Evolutionary conservation across 2,329 filamentous ascomycete genomes (phyloP), one percentile per base, ranked within the genome.

Genomic region (Verticillium zaregamsianum): DNA sequence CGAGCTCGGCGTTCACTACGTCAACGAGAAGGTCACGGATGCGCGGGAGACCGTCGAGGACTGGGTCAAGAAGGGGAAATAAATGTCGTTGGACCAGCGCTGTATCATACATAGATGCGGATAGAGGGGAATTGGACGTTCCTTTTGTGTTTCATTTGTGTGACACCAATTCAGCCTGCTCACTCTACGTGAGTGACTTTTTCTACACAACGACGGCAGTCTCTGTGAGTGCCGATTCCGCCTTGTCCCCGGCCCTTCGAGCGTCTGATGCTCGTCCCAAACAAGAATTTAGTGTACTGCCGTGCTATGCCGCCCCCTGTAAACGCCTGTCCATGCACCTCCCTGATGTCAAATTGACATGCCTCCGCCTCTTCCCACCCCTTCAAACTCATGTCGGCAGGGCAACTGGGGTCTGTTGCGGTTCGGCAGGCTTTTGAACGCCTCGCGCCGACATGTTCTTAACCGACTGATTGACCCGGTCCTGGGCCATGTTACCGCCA

Each of bases 11-110:
- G 83, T 87, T 65, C 82, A 81, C 66, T 90, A 89, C 79, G 86
- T 96, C 64, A 89, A 96, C 73, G 90, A 92, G 65, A 93, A 91
- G 80, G 90, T 97, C 60, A 85, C 84, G 63, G 85, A 89, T 60
- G 89, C 86, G 62, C 85, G 93, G 69, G 89, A 93, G 77, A 83
- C 84, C 58, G 80, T 97, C 62, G 93, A 97, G 82, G 87, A 87
- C 64, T 95, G 93, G 92, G 91, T 98, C 60, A 92, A 87, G 81
- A 93, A 96, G 84, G 93, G 92, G 62, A 91, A 90, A 83, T 93
- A 85, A 80, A 70, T n/a, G 8, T 9, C n/a, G 45, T 25, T 6
- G 45, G 20, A 5, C n/a, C 4, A 12, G 11, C 45, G 45, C 45
- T 66, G 65, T 63, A 67, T 49, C 45, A 49, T 49, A 49, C 61